phyloP scores from a whole-genome alignment of 345 rosid genomes.

The thale cress (Arabidopsis thaliana) region TAIR10.1 NC_003070.9:5997501-5998000 shows the following conservation, averaged over 20 bases:
- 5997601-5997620: neutral
- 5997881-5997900: slow-evolving; percentile 24
- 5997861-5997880: neutral
- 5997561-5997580: slow-evolving; percentile 41
- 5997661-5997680: slow-evolving; percentile 10
- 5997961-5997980: slow-evolving; percentile 62
- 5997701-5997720: slow-evolving; percentile 12
- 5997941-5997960: slow-evolving; percentile 63
- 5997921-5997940: slow-evolving; percentile 66
- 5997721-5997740: slow-evolving; percentile 25
- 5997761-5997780: slow-evolving; percentile 34
- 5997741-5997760: slow-evolving; percentile 29
- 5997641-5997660: slow-evolving; percentile 28
- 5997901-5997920: slow-evolving; percentile 21
- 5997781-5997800: slow-evolving; percentile 14
- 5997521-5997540: slow-evolving; percentile 17
- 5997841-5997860: neutral
- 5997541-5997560: slow-evolving; percentile 22
- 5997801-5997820: slow-evolving; percentile 16
- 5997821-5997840: neutral
- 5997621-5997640: slow-evolving; percentile 24
- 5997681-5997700: slow-evolving; percentile 16
- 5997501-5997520: slow-evolving; percentile 26
- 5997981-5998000: slow-evolving; percentile 67
- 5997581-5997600: slow-evolving; percentile 31